Evolutionary conservation across 1,284 basidiomycete species (phyloP), one percentile per base, ranked within the genome.

Genomic region (Peniophora sp.): DNA sequence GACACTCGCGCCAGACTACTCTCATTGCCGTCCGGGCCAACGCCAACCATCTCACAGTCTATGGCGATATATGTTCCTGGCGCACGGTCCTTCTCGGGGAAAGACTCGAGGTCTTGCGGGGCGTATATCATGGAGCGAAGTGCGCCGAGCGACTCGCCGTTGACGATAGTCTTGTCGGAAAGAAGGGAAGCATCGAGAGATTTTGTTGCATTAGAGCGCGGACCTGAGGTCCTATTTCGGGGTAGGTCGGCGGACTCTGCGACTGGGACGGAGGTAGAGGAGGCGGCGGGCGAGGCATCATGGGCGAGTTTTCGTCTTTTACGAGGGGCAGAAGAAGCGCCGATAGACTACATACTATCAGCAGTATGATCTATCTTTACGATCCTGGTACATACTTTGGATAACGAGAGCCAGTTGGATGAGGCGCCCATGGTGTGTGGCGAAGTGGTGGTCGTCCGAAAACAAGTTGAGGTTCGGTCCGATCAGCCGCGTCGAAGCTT

Each of bases 41-140:
- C 82, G 1, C 95, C 95, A 3, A 99, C 96, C 95, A 99, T 98
- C 69, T 99, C 95, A 60, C 95, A 97, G 66, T 98, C 95, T 42
- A 98, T 72, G 0, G 92, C 85, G 24, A 96, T 68, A 56, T 87
- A 93, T 64, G 82, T 85, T 47, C 88, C 90, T 1, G 83, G 79
- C 51, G 86, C 90, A 15, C 37, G 23, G 35, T 47, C 37, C 17
- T 53, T 56, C 23, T 24, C 17, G 15, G 47, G 51, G 18, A 54
- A 41, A 18, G 41, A 22, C 23, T 20, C n/a, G n/a, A n/a, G 32
- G 34, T 51, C 17, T 49, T 53, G 50, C 27, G 52, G 48, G 47
- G 49, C 32, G 20, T 47, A 46, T 41, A 56, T 51, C 45, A 56
- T 46, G 20, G 50, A 41, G 24, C 55, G 54, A 20, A 56, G 49